phyloP scores from a whole-genome alignment of 169 alveolate genomes.

The Cryptosporidium viatorum region DNA sequence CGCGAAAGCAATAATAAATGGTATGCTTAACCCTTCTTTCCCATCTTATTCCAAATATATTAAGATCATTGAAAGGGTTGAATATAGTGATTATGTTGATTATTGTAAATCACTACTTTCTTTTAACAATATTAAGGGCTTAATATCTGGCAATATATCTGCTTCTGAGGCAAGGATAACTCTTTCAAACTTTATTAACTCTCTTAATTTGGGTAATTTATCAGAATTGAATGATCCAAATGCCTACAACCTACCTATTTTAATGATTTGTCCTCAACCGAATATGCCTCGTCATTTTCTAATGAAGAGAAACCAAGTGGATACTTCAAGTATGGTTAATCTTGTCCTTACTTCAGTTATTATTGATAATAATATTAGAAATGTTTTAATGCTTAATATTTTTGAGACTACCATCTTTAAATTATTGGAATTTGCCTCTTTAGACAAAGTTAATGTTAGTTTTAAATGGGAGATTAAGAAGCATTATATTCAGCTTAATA shows the following conservation, averaged over 20 bases:
- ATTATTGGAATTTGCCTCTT: neutral
- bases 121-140: constrained; percentile 42
- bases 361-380: constrained; percentile 14
- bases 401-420: neutral
- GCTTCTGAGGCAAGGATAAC: neutral
- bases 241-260: constrained; percentile 18
- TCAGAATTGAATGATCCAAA: constrained; percentile 15
- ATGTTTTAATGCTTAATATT: constrained; percentile 13
- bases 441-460: constrained; percentile 10
- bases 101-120: constrained; percentile 21
- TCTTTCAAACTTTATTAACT: constrained; percentile 16
- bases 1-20: constrained; percentile 32
- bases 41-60: constrained; percentile 39
- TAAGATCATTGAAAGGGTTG: neutral
- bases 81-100: constrained; percentile 12
- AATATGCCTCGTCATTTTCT: constrained; percentile 13
- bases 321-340: neutral
- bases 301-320: constrained; percentile 3
- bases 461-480: constrained; percentile 28
- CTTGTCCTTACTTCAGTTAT: constrained; percentile 12
- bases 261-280: constrained; percentile 21
- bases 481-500: constrained; percentile 28
- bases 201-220: constrained; percentile 35
- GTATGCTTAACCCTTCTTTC: constrained; percentile 20
- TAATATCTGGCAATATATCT: constrained; percentile 30